Percentiles rank a stretch among this genome's conserved stretches.
Conservation (phyloP, 306 rosid species). For the Citrullus mucosospermus region DNA sequence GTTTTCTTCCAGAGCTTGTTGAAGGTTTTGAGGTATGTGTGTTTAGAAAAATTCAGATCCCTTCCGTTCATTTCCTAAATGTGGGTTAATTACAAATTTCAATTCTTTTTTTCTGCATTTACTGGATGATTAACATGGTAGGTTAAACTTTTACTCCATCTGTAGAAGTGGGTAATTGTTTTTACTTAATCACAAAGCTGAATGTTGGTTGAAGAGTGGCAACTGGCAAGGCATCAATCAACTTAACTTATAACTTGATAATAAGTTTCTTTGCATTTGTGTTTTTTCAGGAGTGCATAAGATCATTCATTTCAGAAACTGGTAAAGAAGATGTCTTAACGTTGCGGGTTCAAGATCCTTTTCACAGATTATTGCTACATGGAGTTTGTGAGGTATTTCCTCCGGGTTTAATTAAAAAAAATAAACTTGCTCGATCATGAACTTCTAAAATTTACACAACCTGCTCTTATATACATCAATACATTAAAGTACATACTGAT, state of each 20-base stretch:
- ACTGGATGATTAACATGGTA: neutral
- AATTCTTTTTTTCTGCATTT: neutral
- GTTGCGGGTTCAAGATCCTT: constrained; percentile 64
- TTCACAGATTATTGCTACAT: constrained; percentile 72
- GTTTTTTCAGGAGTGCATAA: constrained; percentile 39
- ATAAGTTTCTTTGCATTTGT: neutral
- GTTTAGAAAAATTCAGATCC: neutral
- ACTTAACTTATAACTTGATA: neutral
- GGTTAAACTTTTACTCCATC: neutral
- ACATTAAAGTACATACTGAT: neutral
- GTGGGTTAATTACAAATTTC: neutral
- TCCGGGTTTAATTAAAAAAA: neutral
- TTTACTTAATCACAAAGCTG: neutral
- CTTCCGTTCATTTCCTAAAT: neutral
- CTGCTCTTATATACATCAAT: neutral
- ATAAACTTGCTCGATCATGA: neutral
- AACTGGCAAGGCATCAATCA: neutral
- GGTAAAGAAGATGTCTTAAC: constrained; percentile 35
- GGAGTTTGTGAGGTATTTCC: constrained; percentile 86
- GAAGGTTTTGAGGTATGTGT: constrained; percentile 69
- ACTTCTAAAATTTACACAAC: neutral
- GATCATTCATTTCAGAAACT: constrained; percentile 35
- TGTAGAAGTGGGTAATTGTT: neutral
- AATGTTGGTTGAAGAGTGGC: neutral
- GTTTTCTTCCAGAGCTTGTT: constrained; percentile 55